Evolutionary conservation across 2,329 filamentous ascomycete genomes (phyloP).

Genomic region (Fusarium sp.): DNA sequence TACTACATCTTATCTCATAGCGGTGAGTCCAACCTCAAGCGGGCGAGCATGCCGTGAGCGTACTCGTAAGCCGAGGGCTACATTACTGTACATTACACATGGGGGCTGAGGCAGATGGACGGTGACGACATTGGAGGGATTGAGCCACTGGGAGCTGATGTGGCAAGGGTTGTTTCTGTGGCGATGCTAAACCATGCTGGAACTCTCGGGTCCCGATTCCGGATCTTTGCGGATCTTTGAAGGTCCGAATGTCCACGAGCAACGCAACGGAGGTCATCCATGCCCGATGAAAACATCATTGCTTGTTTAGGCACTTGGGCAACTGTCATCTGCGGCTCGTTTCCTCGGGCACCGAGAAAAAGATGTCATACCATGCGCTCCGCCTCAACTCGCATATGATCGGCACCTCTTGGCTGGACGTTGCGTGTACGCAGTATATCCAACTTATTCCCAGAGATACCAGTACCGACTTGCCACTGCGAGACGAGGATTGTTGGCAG

Average conservation of each 20-base stretch:
- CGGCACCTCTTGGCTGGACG: neutral
- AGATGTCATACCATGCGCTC: constrained; percentile 8
- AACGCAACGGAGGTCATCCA: neutral
- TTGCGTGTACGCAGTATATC: neutral
- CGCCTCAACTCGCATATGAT: constrained; percentile 4
- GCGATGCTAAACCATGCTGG: constrained; percentile 2
- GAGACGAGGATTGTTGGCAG: constrained; percentile 3
- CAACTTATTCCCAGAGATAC: neutral
- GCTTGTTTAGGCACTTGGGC: neutral
- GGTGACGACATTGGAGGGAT: constrained; percentile 34
- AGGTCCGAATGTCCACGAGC: constrained; percentile 24
- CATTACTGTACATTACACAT: neutral
- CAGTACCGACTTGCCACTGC: neutral
- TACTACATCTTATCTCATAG: constrained; percentile 5
- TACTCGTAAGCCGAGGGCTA: neutral
- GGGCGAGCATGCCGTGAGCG: neutral
- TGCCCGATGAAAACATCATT: neutral
- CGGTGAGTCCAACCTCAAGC: constrained; percentile 7
- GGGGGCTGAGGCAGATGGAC: constrained; percentile 16
- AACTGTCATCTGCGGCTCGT: neutral
- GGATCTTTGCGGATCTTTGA: constrained; percentile 21
- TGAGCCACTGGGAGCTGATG: constrained; percentile 24
- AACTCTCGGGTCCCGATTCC: constrained; percentile 18
- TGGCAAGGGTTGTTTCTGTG: constrained; percentile 25
- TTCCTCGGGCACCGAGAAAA: neutral